Evolutionary conservation across 225 moss, liverwort and hornwort genomes (phyloP), one percentile per base, ranked within the genome.

Genomic region (Anthoceros angustus): DNA sequence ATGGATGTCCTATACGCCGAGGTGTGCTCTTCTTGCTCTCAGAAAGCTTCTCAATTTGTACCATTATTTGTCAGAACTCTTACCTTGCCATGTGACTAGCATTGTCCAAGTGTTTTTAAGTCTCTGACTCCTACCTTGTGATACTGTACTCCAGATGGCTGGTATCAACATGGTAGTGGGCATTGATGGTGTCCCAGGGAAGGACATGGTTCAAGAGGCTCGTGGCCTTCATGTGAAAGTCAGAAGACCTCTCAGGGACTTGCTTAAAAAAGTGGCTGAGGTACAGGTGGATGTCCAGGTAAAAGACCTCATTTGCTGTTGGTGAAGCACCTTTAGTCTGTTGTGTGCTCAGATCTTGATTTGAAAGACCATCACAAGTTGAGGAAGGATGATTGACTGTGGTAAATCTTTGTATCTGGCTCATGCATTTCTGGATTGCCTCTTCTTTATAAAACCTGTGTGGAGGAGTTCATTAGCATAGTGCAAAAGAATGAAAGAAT

Each of bases 101-200:
- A 32, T 32, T 32, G 2, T 4, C 32, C 4, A 32, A 32, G 4
- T 32, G 32, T 4, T 32, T 1, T 32, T 32, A 32, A 32, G 2
- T 4, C 32, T 32, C 32, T 32, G 32, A 32, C 4, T 1, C 32
- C 32, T 32, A 32, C 32, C 32, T 32, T 32, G 32, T 32, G 4
- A 32, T 32, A 32, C 32, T 32, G 32, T 32, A 32, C 32, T 32
- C 32, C 84, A 94, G 94, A 83, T 94, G 60, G 84, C 88, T 74
- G 90, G 90, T 76, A 86, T 95, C 68, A 90, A 95, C 72, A 90
- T 95, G 94, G 88, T 95, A 25, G 94, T 95, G 48, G 94, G 94
- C 61, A 95, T 91, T 66, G 77, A 80, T 69, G 90, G 94, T 67
- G 78, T 79, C 62, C 82, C 91, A 77, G 94, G 94, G 40, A 88